Conservation (phyloP, 306 rosid genomes). For the Trifolium fragiferum region DNA sequence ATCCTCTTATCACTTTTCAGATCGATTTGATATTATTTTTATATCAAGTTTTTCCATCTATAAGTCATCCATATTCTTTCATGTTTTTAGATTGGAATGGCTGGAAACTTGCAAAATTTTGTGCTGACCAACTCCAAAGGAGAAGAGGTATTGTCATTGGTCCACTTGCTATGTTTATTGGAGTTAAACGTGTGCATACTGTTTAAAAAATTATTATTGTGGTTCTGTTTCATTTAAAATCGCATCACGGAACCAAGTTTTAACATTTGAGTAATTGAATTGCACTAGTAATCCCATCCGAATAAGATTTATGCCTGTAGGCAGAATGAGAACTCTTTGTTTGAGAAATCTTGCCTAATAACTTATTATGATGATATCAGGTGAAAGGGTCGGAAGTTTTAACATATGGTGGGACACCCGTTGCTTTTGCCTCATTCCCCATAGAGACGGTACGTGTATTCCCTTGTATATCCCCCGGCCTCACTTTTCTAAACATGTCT, state of each 20-base stretch:
- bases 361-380: conserved; percentile 51
- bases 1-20: conserved; percentile 3
- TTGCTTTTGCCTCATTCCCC: conserved; percentile 78
- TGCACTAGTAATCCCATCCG: conserved; percentile 4
- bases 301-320: conserved; percentile 19
- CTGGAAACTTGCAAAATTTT: conserved; percentile 86
- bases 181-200: conserved; percentile 26
- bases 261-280: conserved; percentile 4
- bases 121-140: conserved; percentile 76
- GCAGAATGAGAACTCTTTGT: conserved; percentile 24
- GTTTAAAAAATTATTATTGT: conserved; percentile 18
- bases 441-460: conserved; percentile 70
- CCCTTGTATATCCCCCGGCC: conserved; percentile 18
- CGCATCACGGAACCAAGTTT: conserved; percentile 9
- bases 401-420: conserved; percentile 71
- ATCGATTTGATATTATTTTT: neutral
- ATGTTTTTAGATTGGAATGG: conserved; percentile 79
- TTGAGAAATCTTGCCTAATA: conserved; percentile 13
- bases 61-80: conserved; percentile 25
- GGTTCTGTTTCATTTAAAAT: conserved; percentile 28
- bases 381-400: conserved; percentile 86
- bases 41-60: conserved; percentile 2
- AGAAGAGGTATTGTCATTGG: conserved; percentile 65
- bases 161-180: conserved; percentile 31
- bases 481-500: conserved; percentile 18